Base-by-base conservation (phyloP, 2,329 filamentous ascomycete genomes). In the Botryotinia convoluta region DNA sequence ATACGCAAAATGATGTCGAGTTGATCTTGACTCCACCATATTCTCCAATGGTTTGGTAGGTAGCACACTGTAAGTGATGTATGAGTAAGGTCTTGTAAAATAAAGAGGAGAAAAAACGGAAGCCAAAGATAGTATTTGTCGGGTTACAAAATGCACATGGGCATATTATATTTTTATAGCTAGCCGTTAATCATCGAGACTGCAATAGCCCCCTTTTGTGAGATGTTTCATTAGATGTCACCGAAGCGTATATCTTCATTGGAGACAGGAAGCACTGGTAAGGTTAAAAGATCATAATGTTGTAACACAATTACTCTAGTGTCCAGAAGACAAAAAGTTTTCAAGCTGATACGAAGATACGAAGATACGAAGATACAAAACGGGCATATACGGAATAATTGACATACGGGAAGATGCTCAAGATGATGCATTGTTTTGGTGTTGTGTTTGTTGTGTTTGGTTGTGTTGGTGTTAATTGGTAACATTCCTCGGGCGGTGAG, bases 401-500 rank as follows among this genome's bases (percentile, higher is more conserved):
- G 45, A 42, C 35, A 22, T 22, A 57, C 45, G 48, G 35, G 29
- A 68, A 68, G 48, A 18, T 68, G 63, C 63, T 67, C 64, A 39
- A 67, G 64, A 67, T 67, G 64, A 67, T 67, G 64, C 64, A 67
- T 67, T 39, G 35, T 67, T 54, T 67, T 39, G 45, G 64, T 67
- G 64, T 54, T 67, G 64, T 67, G 64, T 67, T 16, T 8, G 45
- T 48, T 51, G 63, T 65, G 29, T 65, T 51, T 65, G 35, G 44
- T 67, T 67, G 32, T 67, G 64, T 67, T 39, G 9, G 45, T 67
- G 64, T 67, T 9, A 9, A 57, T 18, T 57, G 32, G 37, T 20
- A 62, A 42, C 60, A 42, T 68, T 57, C 35, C 48, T 68, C 35
- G 64, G 64, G 64, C 64, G 64, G 64, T 57, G 64, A 54, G 48